Conservation (phyloP, 2,329 filamentous ascomycete genomes). For the Alternaria longipes region DNA sequence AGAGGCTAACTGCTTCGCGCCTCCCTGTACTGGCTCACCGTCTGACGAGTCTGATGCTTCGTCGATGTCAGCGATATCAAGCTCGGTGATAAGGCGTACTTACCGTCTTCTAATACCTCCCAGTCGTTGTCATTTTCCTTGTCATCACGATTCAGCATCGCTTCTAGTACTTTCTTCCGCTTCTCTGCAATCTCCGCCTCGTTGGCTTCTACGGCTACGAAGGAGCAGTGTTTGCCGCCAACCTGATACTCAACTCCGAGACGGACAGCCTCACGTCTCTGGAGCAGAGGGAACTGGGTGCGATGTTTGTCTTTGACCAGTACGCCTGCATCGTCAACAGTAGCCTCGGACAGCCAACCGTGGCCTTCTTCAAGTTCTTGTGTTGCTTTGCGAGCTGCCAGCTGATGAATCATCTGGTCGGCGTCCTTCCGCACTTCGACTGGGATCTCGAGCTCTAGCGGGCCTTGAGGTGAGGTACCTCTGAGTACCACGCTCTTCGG, state of each 20-base stretch:
- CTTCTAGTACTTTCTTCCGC: background rate
- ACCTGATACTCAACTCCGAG: slow-evolving; percentile 12
- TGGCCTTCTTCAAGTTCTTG: slow-evolving; percentile 18
- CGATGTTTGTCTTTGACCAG: background rate
- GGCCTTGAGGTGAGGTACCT: slow-evolving; percentile 12
- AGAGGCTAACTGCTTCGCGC: background rate
- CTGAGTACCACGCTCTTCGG: slow-evolving; percentile 9
- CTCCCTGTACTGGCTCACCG: too few relatives aligned
- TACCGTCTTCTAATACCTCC: background rate
- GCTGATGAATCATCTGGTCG: slow-evolving; percentile 16
- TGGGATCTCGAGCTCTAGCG: slow-evolving; percentile 6
- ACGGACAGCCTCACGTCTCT: slow-evolving; percentile 9
- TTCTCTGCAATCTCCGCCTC: slow-evolving; percentile 1
- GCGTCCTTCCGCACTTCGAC: slow-evolving; percentile 5
- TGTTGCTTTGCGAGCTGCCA: slow-evolving; percentile 11
- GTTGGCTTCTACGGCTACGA: slow-evolving; percentile 13
- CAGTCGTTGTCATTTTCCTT: slow-evolving; percentile 1
- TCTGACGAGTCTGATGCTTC: too few relatives aligned
- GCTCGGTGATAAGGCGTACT: background rate
- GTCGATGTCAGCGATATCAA: background rate
- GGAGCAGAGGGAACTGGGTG: background rate
- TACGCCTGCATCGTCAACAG: background rate
- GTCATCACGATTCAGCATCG: background rate
- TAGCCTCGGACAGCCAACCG: slow-evolving; percentile 10
- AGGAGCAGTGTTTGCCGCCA: slow-evolving; percentile 11